Evolutionary conservation across 345 rosid species (phyloP).

Genomic region (Brassica nigra): DNA sequence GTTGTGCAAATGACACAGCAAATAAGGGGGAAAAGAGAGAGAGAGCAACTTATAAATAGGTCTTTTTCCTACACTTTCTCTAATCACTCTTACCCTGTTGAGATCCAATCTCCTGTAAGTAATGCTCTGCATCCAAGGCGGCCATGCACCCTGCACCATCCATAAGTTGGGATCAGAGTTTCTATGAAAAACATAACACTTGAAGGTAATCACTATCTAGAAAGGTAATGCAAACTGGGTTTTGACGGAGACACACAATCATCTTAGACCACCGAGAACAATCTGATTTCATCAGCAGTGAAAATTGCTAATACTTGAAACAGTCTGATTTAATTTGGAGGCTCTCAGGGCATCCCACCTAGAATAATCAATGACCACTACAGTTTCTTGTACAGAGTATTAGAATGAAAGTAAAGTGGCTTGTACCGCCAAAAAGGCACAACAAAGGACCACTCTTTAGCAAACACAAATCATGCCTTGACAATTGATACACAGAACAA

Average conservation of each 20-base stretch:
- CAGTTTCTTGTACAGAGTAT: not conserved
- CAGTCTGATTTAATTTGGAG: not conserved
- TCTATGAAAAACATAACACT: not conserved
- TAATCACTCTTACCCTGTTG: slow-evolving; percentile 65
- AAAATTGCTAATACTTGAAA: not conserved
- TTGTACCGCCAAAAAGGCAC: not conserved
- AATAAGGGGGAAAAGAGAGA: not conserved
- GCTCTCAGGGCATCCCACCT: slow-evolving; percentile 2
- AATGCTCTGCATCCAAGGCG: slow-evolving; percentile 96
- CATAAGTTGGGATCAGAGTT: slow-evolving; percentile 2
- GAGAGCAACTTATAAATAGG: not conserved
- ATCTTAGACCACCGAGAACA: not conserved
- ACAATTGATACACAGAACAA: not conserved
- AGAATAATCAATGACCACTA: not conserved
- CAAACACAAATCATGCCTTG: slow-evolving; percentile 18
- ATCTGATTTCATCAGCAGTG: not conserved
- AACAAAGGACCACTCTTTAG: not conserved
- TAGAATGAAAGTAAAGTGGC: not conserved
- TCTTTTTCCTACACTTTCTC: slow-evolving; percentile 6
- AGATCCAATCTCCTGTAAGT: slow-evolving; percentile 78
- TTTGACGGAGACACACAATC: not conserved
- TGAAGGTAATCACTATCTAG: not conserved
- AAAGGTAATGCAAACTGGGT: not conserved
- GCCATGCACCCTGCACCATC: slow-evolving; percentile 93
- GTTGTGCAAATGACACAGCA: slow-evolving; percentile 15